Evolutionary conservation across 1,284 basidiomycete species (phyloP).

Genomic region (Vanrija sp.): DNA sequence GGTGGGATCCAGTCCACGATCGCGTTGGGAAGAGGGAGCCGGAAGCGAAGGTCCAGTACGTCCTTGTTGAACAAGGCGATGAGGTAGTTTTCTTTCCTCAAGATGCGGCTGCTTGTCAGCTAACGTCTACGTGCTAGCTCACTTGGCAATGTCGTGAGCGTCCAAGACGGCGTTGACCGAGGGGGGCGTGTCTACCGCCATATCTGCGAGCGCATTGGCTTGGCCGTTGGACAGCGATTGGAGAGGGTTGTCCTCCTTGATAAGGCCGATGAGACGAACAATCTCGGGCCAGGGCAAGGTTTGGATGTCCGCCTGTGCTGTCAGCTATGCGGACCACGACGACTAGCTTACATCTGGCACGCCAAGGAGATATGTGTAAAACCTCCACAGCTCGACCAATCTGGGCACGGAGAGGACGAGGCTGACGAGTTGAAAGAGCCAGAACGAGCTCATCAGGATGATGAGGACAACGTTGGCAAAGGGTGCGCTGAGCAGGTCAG

Average conservation of each 20-base stretch:
- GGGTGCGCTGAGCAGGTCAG: slow-evolving; percentile 21
- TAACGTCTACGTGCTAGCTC: slow-evolving; percentile 6
- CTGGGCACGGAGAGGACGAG: slow-evolving; percentile 59
- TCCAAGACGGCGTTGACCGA: slow-evolving; percentile 66
- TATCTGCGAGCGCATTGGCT: slow-evolving; percentile 46
- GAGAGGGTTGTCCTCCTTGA: slow-evolving; percentile 83
- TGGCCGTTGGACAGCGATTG: slow-evolving; percentile 63
- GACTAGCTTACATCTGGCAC: slow-evolving; percentile 54
- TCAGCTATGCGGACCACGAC: background rate
- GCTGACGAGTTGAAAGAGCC: slow-evolving; percentile 56
- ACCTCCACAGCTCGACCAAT: slow-evolving; percentile 87
- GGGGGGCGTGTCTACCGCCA: slow-evolving; percentile 26
- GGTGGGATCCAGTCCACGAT: slow-evolving; percentile 35
- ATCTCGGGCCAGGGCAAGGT: slow-evolving; percentile 96
- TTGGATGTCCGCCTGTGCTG: slow-evolving; percentile 86
- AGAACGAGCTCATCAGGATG: slow-evolving; percentile 73
- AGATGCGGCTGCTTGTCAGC: slow-evolving; percentile 60
- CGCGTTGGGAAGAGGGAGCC: slow-evolving; percentile 61
- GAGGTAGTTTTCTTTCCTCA: slow-evolving; percentile 96
- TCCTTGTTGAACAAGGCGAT: slow-evolving; percentile 98
- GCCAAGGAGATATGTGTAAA: slow-evolving; percentile 60
- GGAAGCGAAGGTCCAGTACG: slow-evolving; percentile 74
- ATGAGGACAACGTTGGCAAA: slow-evolving; percentile 61
- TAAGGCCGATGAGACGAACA: slow-evolving; percentile 78
- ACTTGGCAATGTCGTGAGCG: slow-evolving; percentile 71